Evolutionary conservation across 305 asterid species (phyloP), one percentile per base, ranked within the genome.

Genomic region (Fraxinus floribunda): DNA sequence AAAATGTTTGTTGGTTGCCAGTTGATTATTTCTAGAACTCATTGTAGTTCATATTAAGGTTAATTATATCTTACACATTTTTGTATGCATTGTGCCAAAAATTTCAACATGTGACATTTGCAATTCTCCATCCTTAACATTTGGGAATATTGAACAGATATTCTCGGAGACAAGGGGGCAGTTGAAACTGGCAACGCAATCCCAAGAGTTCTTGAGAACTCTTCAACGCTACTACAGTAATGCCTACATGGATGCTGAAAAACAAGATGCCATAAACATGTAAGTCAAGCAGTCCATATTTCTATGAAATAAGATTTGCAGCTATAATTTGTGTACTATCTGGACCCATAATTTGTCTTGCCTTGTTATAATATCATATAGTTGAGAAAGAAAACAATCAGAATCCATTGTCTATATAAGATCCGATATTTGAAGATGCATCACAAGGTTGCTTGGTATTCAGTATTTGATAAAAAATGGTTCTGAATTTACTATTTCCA

Each of bases 91-190:
- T 41, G 34, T 34, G 49, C 34, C 13, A 8, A 41, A 44, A 26
- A 72, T 84, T 76, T 60, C 60, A 79, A 36, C 1, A 26, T 46
- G 30, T 77, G 75, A 26, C 18, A 75, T 24, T 55, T 44, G 20
- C 34, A 55, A 39, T 74, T 41, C 20, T 62, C 11, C 62, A 84
- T 44, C 77, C 78, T 46, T 74, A 34, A 55, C 62, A 78, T 68
- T 79, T 82, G 39, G 24, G 83, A 81, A 77, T 75, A 26, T 77
- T 62, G 24, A 83, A 83, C 92, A 97, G 98, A 94, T 95, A 71
- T 97, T 97, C 83, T 90, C 97, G 7, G 97, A 93, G 91, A 92
- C 87, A 84, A 89, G 98, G 87, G 99, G 99, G 80, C 98, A 94
- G 79, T 95, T 97, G 97, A 97, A 90, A 89, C 97, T 97, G 52